Evolutionary conservation across 257 asterid species (phyloP).

Genomic region (Nicotiana tabacum): DNA sequence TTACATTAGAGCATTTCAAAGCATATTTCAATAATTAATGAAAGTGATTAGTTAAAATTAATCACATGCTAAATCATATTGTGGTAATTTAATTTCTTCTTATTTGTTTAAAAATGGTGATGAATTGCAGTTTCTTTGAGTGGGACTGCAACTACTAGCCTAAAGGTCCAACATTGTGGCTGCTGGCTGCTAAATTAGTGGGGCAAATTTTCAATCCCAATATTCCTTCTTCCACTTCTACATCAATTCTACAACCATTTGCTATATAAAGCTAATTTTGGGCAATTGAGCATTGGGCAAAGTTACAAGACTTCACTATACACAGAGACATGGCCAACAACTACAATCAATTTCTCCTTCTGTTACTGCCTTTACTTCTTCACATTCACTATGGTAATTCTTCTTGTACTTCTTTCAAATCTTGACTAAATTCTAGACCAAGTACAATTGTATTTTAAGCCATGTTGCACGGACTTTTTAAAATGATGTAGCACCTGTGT

Average conservation of each 20-base stretch:
- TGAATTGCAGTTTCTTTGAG: neutral
- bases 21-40: too few species aligned
- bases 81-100: neutral
- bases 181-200: neutral
- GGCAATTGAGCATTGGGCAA: neutral
- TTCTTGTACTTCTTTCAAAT: neutral
- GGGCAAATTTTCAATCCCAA: neutral
- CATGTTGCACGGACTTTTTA: too few species aligned
- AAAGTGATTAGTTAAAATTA: too few species aligned
- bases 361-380: constrained; percentile 40
- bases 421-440: neutral
- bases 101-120: neutral
- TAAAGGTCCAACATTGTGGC: constrained; percentile 1
- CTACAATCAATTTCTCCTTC: constrained; percentile 17
- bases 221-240: neutral
- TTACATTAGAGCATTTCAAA: too few species aligned
- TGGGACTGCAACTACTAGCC: neutral
- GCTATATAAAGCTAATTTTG: neutral
- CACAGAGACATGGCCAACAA: constrained; percentile 29
- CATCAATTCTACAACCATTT: neutral
- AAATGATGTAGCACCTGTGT: accelerated
- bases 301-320: neutral
- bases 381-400: constrained; percentile 36
- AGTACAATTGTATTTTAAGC: neutral
- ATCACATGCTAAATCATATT: neutral